Conservation (phyloP, 306 rosid species). For the Quercus dentata region DNA sequence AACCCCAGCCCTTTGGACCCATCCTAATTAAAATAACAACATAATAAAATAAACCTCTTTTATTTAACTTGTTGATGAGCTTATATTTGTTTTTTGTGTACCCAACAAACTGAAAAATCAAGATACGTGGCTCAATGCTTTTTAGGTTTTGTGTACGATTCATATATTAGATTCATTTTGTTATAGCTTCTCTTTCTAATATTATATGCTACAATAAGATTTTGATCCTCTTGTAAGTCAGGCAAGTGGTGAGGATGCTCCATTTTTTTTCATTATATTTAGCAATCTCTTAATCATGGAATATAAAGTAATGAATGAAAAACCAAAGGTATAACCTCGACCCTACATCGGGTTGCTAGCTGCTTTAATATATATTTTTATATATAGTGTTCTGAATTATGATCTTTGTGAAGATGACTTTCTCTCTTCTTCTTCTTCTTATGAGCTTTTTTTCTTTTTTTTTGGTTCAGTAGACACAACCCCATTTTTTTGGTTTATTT, state of each 20-base stretch:
- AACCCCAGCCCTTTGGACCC: not conserved
- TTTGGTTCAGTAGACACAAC: no score
- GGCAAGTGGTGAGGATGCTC: not conserved
- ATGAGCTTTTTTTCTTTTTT: no score
- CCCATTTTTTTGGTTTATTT: no score
- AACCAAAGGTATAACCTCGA: not conserved
- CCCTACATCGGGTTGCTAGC: not conserved
- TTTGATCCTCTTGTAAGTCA: not conserved
- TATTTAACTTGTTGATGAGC: not conserved
- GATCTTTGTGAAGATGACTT: not conserved
- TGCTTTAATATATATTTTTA: no score
- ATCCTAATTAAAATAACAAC: not conserved
- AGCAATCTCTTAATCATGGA: not conserved
- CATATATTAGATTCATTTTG: not conserved
- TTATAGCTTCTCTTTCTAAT: not conserved
- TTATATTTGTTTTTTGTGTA: not conserved
- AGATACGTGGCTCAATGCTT: slow-evolving; percentile 15
- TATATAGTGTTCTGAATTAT: not conserved
- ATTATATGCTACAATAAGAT: not conserved
- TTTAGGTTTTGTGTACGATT: not conserved
- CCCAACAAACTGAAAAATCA: slow-evolving; percentile 13
- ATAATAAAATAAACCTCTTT: not conserved
- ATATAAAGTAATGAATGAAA: not conserved
- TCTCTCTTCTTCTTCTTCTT: no score
- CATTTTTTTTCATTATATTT: not conserved